Percentiles rank a stretch among this genome's conserved stretches.
These are phyloP conservation scores for Globisporangium spiculum DNA, from an alignment of 352 stramenopile genomes.

Conservation along the genomic window DNA sequence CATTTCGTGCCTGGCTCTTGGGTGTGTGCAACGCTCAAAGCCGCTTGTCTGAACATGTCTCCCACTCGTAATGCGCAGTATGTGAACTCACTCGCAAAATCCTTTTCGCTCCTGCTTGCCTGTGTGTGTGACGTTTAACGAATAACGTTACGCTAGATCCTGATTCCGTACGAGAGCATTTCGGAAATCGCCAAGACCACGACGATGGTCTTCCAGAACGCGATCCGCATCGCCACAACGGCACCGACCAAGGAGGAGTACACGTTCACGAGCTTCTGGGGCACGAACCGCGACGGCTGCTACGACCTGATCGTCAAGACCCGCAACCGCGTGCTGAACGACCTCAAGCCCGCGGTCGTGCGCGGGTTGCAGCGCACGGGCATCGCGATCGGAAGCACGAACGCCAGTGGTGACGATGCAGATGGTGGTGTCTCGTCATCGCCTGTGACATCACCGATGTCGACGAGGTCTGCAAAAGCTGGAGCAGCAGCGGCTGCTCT, in stretches of 20 bases:
- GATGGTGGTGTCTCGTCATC: neutral
- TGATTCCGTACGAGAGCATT: constrained; percentile 87
- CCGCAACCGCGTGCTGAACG: constrained; percentile 45
- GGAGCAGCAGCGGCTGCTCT: neutral
- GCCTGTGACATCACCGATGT: neutral
- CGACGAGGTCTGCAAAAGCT: neutral
- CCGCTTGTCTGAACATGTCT: constrained; percentile 5
- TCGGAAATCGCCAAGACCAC: constrained; percentile 76
- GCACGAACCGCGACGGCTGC: constrained; percentile 75
- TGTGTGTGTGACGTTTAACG: neutral
- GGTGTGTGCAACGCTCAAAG: constrained; percentile 5
- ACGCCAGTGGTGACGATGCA: neutral
- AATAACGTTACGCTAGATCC: constrained; percentile 31
- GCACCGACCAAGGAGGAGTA: constrained; percentile 63
- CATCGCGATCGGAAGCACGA: neutral
- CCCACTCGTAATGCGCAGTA: neutral
- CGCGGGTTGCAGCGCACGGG: neutral
- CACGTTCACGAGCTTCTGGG: constrained; percentile 87
- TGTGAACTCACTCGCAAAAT: constrained; percentile 1
- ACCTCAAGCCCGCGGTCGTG: constrained; percentile 6
- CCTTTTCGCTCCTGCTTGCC: neutral
- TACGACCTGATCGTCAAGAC: constrained; percentile 73
- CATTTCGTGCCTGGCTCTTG: constrained; percentile 12
- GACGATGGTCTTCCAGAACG: constrained; percentile 77
- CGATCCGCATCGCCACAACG: constrained; percentile 65